These are phyloP conservation scores for Globisporangium solare DNA, from an alignment of 352 stramenopile genomes.

Conservation along the genomic window DNA sequence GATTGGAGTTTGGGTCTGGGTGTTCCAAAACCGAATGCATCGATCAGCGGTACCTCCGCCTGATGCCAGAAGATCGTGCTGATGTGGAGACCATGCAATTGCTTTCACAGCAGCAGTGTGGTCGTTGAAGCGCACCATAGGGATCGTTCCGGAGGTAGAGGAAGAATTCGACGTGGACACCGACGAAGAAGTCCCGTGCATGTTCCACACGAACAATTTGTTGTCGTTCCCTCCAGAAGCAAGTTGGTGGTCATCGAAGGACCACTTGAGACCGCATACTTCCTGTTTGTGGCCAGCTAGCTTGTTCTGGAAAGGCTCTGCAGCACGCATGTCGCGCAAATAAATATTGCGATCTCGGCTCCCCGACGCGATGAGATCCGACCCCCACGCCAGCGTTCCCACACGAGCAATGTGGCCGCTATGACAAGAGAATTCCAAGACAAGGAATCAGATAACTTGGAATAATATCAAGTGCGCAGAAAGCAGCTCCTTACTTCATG, in stretches of 20 bases:
- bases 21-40: slow-evolving; percentile 98
- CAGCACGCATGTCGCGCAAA: slow-evolving; percentile 87
- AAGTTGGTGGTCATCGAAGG: slow-evolving; percentile 89
- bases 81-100: slow-evolving; percentile 96
- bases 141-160: slow-evolving; percentile 26
- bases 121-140: slow-evolving; percentile 90
- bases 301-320: slow-evolving; percentile 47
- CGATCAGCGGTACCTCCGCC: slow-evolving; percentile 95
- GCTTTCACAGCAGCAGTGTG: slow-evolving; percentile 97
- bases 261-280: slow-evolving; percentile 97
- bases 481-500: slow-evolving; percentile 58
- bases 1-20: slow-evolving; percentile 83
- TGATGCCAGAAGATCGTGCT: slow-evolving; percentile 93
- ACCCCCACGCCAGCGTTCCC: slow-evolving; percentile 91
- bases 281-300: slow-evolving; percentile 75
- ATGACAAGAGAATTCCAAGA: background rate
- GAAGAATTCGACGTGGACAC: background rate
- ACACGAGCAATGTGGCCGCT: slow-evolving; percentile 91
- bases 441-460: slow-evolving; percentile 4
- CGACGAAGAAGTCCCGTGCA: slow-evolving; percentile 39
- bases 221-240: slow-evolving; percentile 97
- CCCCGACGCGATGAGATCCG: slow-evolving; percentile 89
- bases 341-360: slow-evolving; percentile 94
- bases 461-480: background rate
- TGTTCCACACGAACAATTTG: slow-evolving; percentile 96